phyloP scores from a whole-genome alignment of 2,329 filamentous ascomycete species.

The Trichoderma gracile region DNA sequence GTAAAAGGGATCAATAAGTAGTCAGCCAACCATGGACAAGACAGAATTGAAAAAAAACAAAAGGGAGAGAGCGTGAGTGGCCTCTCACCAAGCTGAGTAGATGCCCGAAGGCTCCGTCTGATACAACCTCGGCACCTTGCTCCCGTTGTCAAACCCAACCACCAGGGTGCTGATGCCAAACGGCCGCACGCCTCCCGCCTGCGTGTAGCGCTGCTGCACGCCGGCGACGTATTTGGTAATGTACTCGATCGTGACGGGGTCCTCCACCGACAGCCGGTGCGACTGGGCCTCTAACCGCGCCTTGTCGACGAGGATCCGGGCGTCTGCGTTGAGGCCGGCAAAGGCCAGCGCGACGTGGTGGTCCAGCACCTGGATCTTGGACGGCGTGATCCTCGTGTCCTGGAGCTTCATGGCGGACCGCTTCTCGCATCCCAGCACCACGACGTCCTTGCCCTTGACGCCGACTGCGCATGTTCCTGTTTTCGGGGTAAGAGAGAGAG shows the following conservation, averaged over 20 bases:
- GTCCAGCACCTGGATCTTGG: slow-evolving; percentile 96
- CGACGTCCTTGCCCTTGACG: slow-evolving; percentile 91
- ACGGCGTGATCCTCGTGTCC: slow-evolving; percentile 97
- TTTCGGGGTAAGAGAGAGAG: slow-evolving; percentile 19
- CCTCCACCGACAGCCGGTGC: slow-evolving; percentile 94
- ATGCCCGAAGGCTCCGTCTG: slow-evolving; percentile 99
- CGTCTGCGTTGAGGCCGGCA: slow-evolving; percentile 95
- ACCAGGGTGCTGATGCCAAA: slow-evolving; percentile 98
- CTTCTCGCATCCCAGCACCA: slow-evolving; percentile 98
- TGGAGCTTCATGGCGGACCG: slow-evolving; percentile 98
- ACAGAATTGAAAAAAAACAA: background rate
- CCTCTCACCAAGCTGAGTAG: slow-evolving; percentile 91
- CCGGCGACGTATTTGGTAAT: slow-evolving; percentile 98
- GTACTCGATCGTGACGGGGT: slow-evolving; percentile 97
- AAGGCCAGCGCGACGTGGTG: slow-evolving; percentile 96
- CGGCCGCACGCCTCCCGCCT: slow-evolving; percentile 96
- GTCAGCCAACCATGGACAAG: slow-evolving; percentile 26
- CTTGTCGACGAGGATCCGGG: slow-evolving; percentile 97
- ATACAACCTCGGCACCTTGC: slow-evolving; percentile 85
- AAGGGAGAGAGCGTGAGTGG: background rate
- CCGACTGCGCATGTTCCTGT: slow-evolving; percentile 94
- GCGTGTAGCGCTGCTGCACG: slow-evolving; percentile 98
- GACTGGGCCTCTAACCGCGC: slow-evolving; percentile 96
- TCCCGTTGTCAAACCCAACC: slow-evolving; percentile 96
- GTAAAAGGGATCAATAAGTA: slow-evolving; percentile 21